These are phyloP conservation scores for Aspergillus uvarum DNA, from an alignment of 2,329 filamentous ascomycete species.

Conservation along the genomic window DNA sequence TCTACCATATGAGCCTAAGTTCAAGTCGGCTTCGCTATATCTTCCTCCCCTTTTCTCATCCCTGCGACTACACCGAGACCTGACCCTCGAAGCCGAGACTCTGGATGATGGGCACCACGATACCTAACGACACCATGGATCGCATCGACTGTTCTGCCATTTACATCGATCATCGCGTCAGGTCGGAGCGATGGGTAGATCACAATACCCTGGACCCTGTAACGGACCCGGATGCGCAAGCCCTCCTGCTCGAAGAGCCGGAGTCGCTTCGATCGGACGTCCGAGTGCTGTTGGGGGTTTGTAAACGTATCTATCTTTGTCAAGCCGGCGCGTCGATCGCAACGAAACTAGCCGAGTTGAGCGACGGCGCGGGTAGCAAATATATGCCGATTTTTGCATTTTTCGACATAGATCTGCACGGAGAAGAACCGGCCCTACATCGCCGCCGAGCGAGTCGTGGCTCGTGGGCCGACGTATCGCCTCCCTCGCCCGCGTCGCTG, in stretches of 20 bases:
- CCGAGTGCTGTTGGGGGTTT: constrained; percentile 50
- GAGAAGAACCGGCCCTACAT: constrained; percentile 38
- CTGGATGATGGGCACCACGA: constrained; percentile 21
- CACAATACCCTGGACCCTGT: constrained; percentile 31
- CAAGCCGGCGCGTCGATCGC: constrained; percentile 54
- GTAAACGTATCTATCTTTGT: constrained; percentile 57
- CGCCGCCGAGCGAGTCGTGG: constrained; percentile 32
- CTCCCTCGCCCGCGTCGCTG: constrained; percentile 33
- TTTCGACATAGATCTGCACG: constrained; percentile 50
- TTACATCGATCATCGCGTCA: constrained; percentile 49
- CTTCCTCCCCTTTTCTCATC: constrained; percentile 9
- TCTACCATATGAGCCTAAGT: constrained; percentile 31
- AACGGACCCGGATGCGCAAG: constrained; percentile 22
- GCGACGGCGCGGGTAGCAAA: constrained; percentile 45
- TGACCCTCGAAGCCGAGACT: constrained; percentile 13
- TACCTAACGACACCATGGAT: constrained; percentile 37
- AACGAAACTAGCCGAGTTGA: constrained; percentile 53
- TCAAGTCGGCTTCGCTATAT: constrained; percentile 14
- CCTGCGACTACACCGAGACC: constrained; percentile 10
- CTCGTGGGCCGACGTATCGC: constrained; percentile 31
- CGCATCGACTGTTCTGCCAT: constrained; percentile 45
- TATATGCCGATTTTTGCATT: constrained; percentile 57
- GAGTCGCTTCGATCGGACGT: constrained; percentile 50
- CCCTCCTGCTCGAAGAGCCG: constrained; percentile 40
- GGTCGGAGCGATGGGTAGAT: constrained; percentile 46